Base-by-base conservation (phyloP, 1,284 basidiomycete species). In the Prillingera fragicola region DNA sequence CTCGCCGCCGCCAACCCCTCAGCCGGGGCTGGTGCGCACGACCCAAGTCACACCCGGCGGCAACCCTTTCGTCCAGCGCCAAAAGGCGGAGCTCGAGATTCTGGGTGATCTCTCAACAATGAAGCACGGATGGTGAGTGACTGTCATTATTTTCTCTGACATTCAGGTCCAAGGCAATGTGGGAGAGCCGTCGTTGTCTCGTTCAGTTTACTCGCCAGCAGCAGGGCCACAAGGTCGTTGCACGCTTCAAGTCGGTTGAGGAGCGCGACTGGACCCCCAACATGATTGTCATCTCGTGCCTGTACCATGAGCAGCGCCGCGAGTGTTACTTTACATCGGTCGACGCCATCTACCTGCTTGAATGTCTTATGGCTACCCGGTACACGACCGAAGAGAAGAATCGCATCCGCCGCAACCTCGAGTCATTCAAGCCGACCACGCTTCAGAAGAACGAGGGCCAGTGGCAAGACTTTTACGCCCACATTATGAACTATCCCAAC, bases 321-420 rank as follows among this genome's bases (percentile, higher is more conserved):
- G 75, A 81, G 19, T 92, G 82, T 73, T 92, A 82, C 68, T 82
- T 91, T 54, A 97, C 92, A 12, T 94, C 89, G 0, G 92, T 96
- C 51, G 92, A 97, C 67, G 83, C 90, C 63, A 94, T 97, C 63
- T 88, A 85, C 65, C 78, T 96, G 14, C 80, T 97, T 41, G 90
- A 96, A 71, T 81, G 84, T 12, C 77, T 97, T 33, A 84, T 91
- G 24, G 85, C 83, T 21, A 80, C 81, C 29, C 77, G 83, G 37
- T 94, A 95, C 64, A 83, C 84, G 17, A 86, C 94, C 32, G 90
- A 94, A 69, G 92, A 96, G 77, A 96, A 95, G 78, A 96, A 96
- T 63, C 78, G 92, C 31, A 95, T 96, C 57, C 78, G 94, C 42
- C 79, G 92, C 45, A 96, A 96, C 69, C 75, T 97, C 26, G 91